These are phyloP conservation scores for Wickerhamomyces pijperi DNA, from an alignment of 805 yeast species.

Conservation along the genomic window DNA sequence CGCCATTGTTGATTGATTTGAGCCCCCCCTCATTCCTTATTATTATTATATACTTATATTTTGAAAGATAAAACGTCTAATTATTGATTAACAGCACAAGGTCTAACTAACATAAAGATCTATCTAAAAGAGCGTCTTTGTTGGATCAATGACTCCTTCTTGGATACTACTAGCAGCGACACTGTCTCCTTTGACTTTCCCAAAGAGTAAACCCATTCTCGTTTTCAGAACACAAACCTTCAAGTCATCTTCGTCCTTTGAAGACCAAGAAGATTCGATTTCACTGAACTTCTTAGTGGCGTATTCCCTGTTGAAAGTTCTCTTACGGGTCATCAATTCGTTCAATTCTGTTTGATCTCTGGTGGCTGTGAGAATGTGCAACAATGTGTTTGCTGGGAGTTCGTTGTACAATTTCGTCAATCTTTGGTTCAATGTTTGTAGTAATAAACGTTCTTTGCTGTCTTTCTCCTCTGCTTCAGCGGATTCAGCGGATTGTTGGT, in stretches of 20 bases:
- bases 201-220: conserved; percentile 47
- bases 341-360: conserved; percentile 44
- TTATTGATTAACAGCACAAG: too few species aligned
- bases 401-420: conserved; percentile 36
- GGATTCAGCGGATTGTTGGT: too few species aligned
- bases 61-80: too few species aligned
- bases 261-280: conserved; percentile 40
- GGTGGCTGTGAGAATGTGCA: conserved; percentile 52
- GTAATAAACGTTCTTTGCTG: too few species aligned
- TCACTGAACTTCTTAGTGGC: conserved; percentile 29
- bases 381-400: conserved; percentile 47
- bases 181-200: conserved; percentile 29
- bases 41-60: background rate
- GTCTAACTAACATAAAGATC: too few species aligned
- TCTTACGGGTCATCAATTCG: conserved; percentile 31
- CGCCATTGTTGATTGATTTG: conserved; percentile 8
- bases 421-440: conserved; percentile 28
- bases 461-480: conserved; percentile 1
- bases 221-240: conserved; percentile 38
- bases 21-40: too few species aligned
- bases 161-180: background rate
- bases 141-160: background rate
- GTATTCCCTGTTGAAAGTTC: conserved; percentile 32
- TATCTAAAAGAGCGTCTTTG: background rate
- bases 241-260: conserved; percentile 35